Evolutionary conservation across 2,329 filamentous ascomycete species (phyloP), one percentile per base, ranked within the genome.

Genomic region (Aspergillus sp.): DNA sequence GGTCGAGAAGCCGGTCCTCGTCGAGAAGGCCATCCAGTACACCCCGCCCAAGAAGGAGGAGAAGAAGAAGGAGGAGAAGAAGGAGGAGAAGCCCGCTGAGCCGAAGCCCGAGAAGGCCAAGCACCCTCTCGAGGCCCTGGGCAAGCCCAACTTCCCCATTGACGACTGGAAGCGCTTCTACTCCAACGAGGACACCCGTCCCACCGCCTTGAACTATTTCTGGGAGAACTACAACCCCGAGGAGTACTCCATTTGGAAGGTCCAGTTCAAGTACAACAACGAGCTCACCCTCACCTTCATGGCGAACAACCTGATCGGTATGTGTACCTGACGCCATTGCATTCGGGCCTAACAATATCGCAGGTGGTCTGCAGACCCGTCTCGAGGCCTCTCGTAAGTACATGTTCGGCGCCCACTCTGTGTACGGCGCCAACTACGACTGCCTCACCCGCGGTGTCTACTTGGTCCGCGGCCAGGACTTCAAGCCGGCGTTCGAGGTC

Each of bases 121-220:
- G 38, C n/a, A 25, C 19, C 15, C 15, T n/a, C 75, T 78, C 36
- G 74, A 78, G 47, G 46, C 19, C 30, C 71, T 75, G 45, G 69
- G 78, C 43, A 96, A 95, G 80, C 68, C 88, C 61, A 98, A 96
- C 82, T 91, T 98, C 74, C 88, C 91, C 51, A 75, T 93, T 46
- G 89, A 94, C 65, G 91, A 98, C 70, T 94, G 82, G 84, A 98
- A 98, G 82, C 86, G 91, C 60, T 80, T 85, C 66, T 98, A 93
- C 79, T 98, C 91, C 57, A 98, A 98, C 79, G 76, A 82, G 63
- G 86, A 95, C 45, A 88, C 84, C 51, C 75, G 76, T 36, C 71
- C 79, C 45, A 80, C 73, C 45, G 86, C 89, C 53, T 72, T 96
- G 55, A 88, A 89, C 64, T 96, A 83, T 82, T 96, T 98, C 80